Evolutionary conservation across 2,329 filamentous ascomycete species (phyloP).

Genomic region (Xylariaceae sp.): DNA sequence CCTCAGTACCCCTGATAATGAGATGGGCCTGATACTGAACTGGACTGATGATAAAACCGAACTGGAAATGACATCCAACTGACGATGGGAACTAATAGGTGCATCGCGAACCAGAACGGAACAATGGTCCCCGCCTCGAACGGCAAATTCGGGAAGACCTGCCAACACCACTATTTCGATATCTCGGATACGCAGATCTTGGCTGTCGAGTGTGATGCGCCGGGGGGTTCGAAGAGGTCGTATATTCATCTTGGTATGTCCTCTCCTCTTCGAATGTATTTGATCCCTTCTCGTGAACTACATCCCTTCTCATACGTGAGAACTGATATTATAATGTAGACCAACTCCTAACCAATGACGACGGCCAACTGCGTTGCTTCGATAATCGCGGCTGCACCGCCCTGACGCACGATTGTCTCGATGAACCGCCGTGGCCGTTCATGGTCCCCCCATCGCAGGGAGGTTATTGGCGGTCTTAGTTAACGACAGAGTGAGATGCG

Average conservation of each 20-base stretch:
- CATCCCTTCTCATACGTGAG: not conserved
- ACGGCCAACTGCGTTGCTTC: not conserved
- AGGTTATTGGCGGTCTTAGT: not conserved
- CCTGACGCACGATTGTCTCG: not conserved
- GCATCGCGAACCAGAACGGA: not conserved
- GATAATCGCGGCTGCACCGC: conserved; percentile 24
- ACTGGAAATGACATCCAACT: not conserved
- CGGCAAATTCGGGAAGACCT: not conserved
- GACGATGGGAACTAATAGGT: not conserved
- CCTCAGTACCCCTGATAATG: not conserved
- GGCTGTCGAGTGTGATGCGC: not conserved
- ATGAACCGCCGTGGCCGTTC: not conserved
- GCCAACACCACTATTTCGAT: not conserved
- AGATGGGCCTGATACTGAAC: not conserved
- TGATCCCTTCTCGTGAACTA: too few relatives aligned
- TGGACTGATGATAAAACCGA: not conserved
- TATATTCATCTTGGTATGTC: not conserved
- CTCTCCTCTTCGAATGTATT: not conserved
- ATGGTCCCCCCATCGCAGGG: not conserved
- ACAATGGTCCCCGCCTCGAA: not conserved
- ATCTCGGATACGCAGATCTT: not conserved
- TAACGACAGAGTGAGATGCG: not conserved
- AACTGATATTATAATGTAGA: not conserved
- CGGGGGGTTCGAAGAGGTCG: not conserved
- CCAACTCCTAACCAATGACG: not conserved